Evolutionary conservation across 768 basidiomycete species (phyloP).

Genomic region (Udeniomyces megalosporus): DNA sequence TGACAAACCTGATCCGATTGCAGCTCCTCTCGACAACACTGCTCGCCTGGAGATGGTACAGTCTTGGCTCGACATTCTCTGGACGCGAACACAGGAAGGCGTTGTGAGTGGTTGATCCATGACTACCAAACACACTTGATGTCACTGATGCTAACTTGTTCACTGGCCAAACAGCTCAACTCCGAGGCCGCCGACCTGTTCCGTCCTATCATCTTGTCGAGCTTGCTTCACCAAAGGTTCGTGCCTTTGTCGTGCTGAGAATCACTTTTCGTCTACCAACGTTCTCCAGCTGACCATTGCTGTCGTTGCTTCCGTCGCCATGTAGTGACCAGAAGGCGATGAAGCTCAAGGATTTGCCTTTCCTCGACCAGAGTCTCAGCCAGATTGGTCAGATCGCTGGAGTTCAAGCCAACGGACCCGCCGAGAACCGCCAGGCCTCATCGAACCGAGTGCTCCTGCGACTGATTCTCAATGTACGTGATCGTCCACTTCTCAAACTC

Average conservation of each 20-base stretch:
- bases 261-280: too few relatives aligned
- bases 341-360: conserved; percentile 12
- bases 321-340: not conserved
- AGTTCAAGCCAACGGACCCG: not conserved
- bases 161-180: conserved; percentile 6
- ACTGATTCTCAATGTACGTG: conserved; percentile 27
- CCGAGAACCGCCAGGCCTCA: not conserved
- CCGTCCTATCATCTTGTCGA: conserved; percentile 19
- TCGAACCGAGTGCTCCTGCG: conserved; percentile 33
- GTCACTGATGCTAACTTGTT: too few relatives aligned
- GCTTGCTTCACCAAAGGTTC: conserved; percentile 22
- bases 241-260: too few relatives aligned
- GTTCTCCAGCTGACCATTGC: not conserved
- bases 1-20: too few relatives aligned
- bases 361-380: conserved; percentile 2
- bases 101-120: not conserved
- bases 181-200: conserved; percentile 25
- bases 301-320: not conserved
- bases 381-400: conserved; percentile 4
- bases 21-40: conserved; percentile 1
- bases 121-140: not conserved
- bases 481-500: not conserved
- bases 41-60: conserved; percentile 1
- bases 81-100: not conserved
- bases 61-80: conserved; percentile 1